Evolutionary conservation across 192 early-diverging fungal species (phyloP), one percentile per base, ranked within the genome.

Genomic region (Coemansia sp.): DNA sequence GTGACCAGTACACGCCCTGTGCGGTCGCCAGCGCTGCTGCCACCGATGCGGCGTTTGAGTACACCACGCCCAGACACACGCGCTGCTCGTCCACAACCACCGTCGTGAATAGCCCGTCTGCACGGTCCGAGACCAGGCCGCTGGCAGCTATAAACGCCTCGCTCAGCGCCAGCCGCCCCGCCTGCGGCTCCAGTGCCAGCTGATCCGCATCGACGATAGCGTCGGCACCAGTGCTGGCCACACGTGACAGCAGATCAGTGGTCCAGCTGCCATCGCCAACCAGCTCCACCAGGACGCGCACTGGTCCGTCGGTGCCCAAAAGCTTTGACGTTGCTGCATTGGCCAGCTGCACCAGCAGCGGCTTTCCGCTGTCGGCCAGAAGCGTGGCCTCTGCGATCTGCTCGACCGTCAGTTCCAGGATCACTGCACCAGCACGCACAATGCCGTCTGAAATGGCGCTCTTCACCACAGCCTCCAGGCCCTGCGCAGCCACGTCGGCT

Each of bases 1-100:
- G 83, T 30, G 91, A 93, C 72, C 92, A 89, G 82, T 97, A 99
- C 10, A 97, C 93, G n/a, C 97, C 97, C 45, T 84, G 72, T 5
- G 86, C 83, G 0, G 85, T 86, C 23, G 80, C 79, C 46, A 99
- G 69, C 0, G 95, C 86, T 52, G 95, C 92, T 4, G 83, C 72
- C 21, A 99, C 79, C 62, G 92, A 95, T 55, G 89, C 82, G 2
- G 64, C 58, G n/a, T 84, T 90, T 14, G 97, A 96, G 72, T 98
- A 99, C 8, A 89, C 94, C 8, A 99, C 77, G 33, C 97, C 97
- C 29, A 99, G 80, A 14, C 92, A 89, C n/a, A 88, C 86, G 6
- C 84, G 78, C 45, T 86, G 86, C 71, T 95, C 92, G 80, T 98
- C 95, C 4, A 92, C 92, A 5, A 99, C 95, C 19, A 95, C 81